Evolutionary conservation across 1,284 basidiomycete species (phyloP).

Genomic region (Heterobasidion irregulare): DNA sequence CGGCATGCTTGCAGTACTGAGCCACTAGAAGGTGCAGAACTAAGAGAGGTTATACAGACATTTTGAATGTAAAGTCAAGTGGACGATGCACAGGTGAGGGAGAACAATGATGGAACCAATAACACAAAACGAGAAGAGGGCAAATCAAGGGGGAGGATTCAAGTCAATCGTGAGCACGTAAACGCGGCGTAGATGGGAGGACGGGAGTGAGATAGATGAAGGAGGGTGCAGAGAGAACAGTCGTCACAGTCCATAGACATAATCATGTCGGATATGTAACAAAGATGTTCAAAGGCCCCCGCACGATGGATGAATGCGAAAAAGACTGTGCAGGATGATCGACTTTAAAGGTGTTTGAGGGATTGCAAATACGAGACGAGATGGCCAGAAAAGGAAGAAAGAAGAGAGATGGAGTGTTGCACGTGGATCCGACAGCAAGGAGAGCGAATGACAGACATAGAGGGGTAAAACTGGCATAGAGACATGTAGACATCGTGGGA

Average conservation of each 20-base stretch:
- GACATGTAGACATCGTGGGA: slow-evolving; percentile 6
- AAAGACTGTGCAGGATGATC: neutral
- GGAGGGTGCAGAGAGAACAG: neutral
- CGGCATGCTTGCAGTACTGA: slow-evolving; percentile 2
- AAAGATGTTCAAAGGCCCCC: neutral
- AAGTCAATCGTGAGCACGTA: neutral
- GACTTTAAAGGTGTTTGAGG: neutral
- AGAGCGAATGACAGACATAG: slow-evolving; percentile 10
- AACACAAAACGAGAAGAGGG: neutral
- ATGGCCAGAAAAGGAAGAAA: slow-evolving; percentile 1
- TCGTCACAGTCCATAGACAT: neutral
- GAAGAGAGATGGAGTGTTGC: slow-evolving; percentile 6
- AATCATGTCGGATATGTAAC: neutral
- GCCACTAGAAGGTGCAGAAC: neutral
- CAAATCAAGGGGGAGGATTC: neutral
- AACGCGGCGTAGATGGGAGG: neutral
- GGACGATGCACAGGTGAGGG: neutral
- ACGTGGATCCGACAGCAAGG: slow-evolving; percentile 14
- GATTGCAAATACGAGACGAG: slow-evolving; percentile 2
- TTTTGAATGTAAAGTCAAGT: slow-evolving; percentile 2
- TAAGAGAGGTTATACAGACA: slow-evolving; percentile 3
- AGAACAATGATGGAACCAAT: neutral
- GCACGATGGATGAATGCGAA: neutral
- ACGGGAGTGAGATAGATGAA: neutral
- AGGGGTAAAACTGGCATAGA: slow-evolving; percentile 5